Percentiles rank a stretch among this genome's conserved stretches.
Conservation (phyloP, 1,284 basidiomycete species). For the Ceratobasidium sp. region DNA sequence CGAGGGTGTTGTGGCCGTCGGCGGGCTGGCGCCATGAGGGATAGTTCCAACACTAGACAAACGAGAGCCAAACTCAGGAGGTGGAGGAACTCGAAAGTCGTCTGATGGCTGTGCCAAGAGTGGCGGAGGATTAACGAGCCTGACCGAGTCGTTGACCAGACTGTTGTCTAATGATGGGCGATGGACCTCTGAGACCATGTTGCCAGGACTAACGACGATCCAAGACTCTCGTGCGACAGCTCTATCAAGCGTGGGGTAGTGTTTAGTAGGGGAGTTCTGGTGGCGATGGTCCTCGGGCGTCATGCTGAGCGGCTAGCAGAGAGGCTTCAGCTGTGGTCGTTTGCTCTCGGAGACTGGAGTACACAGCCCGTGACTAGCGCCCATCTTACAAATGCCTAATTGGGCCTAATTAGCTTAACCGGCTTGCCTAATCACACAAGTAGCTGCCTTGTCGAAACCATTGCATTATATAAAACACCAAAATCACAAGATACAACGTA, state of each 20-base stretch:
- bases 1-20: neutral
- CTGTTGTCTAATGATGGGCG: conserved; percentile 18
- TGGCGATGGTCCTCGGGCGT: conserved; percentile 25
- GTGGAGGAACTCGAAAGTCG: conserved; percentile 5
- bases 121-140: conserved; percentile 21
- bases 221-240: conserved; percentile 17
- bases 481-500: conserved; percentile 4
- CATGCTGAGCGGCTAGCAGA: conserved; percentile 10
- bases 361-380: conserved; percentile 28
- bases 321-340: conserved; percentile 15
- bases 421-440: conserved; percentile 6
- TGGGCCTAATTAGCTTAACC: conserved; percentile 14
- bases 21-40: conserved; percentile 31
- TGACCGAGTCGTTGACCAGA: conserved; percentile 5
- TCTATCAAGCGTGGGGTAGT: neutral
- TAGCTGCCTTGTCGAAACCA: conserved; percentile 5
- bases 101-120: neutral
- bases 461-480: conserved; percentile 5
- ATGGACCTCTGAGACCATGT: neutral
- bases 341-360: neutral
- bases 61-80: conserved; percentile 5
- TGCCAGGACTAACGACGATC: conserved; percentile 31
- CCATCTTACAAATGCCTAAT: conserved; percentile 24
- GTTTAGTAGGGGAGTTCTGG: conserved; percentile 13
- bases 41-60: conserved; percentile 21